Evolutionary conservation across 179 eudicot species (phyloP), one percentile per base, ranked within the genome.

Genomic region (Sideroxylon spinosum): DNA sequence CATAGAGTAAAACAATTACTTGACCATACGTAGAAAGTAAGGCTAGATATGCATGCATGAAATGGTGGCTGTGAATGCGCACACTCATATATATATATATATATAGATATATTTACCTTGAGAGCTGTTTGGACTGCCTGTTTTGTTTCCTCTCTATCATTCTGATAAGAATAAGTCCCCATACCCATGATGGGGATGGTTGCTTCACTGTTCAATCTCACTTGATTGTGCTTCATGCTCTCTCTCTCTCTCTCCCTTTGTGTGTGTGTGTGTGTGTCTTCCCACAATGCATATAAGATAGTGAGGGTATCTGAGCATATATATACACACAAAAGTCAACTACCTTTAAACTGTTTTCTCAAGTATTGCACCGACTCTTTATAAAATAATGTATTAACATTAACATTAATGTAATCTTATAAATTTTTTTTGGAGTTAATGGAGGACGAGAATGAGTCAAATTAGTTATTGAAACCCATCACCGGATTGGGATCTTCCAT

Each of bases 161-260:
- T 61, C 20, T 83, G 75, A 63, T 26, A 73, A 1, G 86, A 81
- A 22, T 78, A 86, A 76, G 88, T 86, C 64, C 88, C 88, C 0
- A 86, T 62, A 14, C 84, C 88, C 71, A 86, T 77, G 4, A 76
- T 32, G 68, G 88, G 86, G 71, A 86, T 78, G 71, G 72, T 71
- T 46, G 32, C 75, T 52, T 84, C 86, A 28, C 81, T 64, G 73
- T 81, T 81, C 57, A 86, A 73, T 81, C 81, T 83, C 65, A 80
- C 64, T 70, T 83, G 78, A 72, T 81, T 76, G 61, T 74, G 63
- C 77, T 70, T 83, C 86, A 80, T 85, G 44, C 50, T 67, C 19
- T 75, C 57, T 76, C 69, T 75, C 50, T 80, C 29, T 52, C 70
- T 20, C 49, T 12, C 17, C 0, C 44, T 13, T 4, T 37, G 0